Evolutionary conservation across 2,329 filamentous ascomycete species (phyloP).

Genomic region (Aspergillus arachidicola): DNA sequence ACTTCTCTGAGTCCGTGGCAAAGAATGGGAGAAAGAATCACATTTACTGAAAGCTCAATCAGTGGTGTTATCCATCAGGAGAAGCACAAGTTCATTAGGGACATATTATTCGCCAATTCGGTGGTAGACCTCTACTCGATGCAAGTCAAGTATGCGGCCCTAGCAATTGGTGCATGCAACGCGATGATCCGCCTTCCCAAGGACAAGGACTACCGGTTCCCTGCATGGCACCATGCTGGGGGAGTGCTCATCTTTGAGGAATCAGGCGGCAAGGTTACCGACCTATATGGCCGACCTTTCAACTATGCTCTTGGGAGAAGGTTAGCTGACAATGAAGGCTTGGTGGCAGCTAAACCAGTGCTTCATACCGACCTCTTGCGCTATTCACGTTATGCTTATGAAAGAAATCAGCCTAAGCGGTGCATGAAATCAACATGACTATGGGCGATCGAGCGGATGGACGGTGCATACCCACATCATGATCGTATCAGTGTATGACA

Average conservation of each 20-base stretch:
- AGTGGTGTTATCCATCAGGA: constrained; percentile 5
- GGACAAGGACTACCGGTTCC: constrained; percentile 3
- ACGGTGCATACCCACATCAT: no score
- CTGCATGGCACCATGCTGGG: constrained; percentile 13
- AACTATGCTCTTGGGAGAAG: constrained; percentile 7
- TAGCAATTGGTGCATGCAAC: constrained; percentile 13
- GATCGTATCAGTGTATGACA: no score
- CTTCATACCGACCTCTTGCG: constrained; percentile 6
- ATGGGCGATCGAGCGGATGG: not conserved
- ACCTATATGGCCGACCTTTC: constrained; percentile 12
- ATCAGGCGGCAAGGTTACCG: constrained; percentile 14
- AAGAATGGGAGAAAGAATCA: not conserved
- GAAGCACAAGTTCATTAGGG: constrained; percentile 7
- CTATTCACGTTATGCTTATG: not conserved
- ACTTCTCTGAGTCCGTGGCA: not conserved
- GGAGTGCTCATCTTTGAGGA: constrained; percentile 15
- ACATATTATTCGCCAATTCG: constrained; percentile 3
- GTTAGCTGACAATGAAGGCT: constrained; percentile 9
- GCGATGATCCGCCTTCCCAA: constrained; percentile 15
- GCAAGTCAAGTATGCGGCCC: constrained; percentile 15
- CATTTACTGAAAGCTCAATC: constrained; percentile 8
- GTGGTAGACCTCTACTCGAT: constrained; percentile 11
- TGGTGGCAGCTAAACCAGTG: constrained; percentile 11
- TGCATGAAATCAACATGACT: not conserved
- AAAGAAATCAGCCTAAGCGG: not conserved